Base-by-base conservation (phyloP, 2,329 filamentous ascomycete genomes). In the Tothia fuscella region DNA sequence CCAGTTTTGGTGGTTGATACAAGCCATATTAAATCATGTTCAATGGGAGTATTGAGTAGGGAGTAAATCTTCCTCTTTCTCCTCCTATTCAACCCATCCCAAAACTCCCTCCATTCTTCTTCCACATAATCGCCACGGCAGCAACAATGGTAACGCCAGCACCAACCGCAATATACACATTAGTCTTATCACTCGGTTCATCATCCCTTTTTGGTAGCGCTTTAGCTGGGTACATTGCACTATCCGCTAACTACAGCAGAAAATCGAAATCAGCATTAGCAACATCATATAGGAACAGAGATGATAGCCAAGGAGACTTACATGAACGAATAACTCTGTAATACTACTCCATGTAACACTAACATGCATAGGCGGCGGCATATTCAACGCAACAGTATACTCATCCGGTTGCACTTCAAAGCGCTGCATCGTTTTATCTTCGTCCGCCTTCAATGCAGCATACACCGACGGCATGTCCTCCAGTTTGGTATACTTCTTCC, bases 341-440 rank as follows among this genome's bases (percentile, higher is more conserved):
- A 96, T 94, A 53, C 84, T 93, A 53, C 76, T 79, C 91, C 91
- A 98, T 5, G 82, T 91, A 22, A 91, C 87, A 55, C 86, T 94
- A 41, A 95, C 91, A 63, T 98, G 93, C 30, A 96, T 67, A 5
- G 91, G 91, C 3, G 88, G 80, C 42, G 82, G 79, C 83, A 96
- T 93, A 57, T 84, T 88, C 51, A 93, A 67, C 28, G 74, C 72
- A 38, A 80, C 77, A 1, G 88, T 93, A 62, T 95, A 95, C 48
- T 87, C 80, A 56, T 98, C 91, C 1, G 91, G 91, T 60, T 95
- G 89, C 48, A 81, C 66, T 59, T 94, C 86, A 46, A 83, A 82
- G 45, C 91, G 76, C 63, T 98, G 91, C n/a, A 87, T 95, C 3
- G 89, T 93, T 60, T 94, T 93, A 60, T 98, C 91, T 50, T 82